A percentile compares a stretch with the other conserved stretches of the same genome.
These are phyloP conservation scores for Stramenopiles sp. DNA, from an alignment of 352 stramenopile species.

Conservation along the genomic window DNA sequence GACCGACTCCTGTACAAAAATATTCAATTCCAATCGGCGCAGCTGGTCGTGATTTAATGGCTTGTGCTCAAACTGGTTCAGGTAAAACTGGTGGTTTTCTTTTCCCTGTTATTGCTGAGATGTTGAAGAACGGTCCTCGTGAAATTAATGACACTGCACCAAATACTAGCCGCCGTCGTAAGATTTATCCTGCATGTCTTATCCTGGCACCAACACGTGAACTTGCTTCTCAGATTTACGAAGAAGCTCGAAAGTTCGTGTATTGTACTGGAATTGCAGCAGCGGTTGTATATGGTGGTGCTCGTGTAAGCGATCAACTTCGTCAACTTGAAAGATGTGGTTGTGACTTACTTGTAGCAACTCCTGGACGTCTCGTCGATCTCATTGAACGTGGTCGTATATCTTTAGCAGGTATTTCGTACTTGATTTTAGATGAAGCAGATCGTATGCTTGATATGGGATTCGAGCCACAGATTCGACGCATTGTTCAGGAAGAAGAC, in stretches of 20 bases:
- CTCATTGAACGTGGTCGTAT: slow-evolving; percentile 67
- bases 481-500: slow-evolving; percentile 87
- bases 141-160: too few species aligned
- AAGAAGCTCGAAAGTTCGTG: slow-evolving; percentile 71
- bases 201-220: slow-evolving; percentile 69
- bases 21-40: slow-evolving; percentile 86
- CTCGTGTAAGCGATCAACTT: slow-evolving; percentile 41
- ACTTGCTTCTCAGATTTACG: slow-evolving; percentile 68
- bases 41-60: slow-evolving; percentile 82
- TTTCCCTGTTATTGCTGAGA: slow-evolving; percentile 76
- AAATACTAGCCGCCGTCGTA: slow-evolving; percentile 13
- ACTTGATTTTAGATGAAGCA: slow-evolving; percentile 86
- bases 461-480: slow-evolving; percentile 90
- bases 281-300: slow-evolving; percentile 73
- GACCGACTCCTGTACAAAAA: slow-evolving; percentile 94
- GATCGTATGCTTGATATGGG: slow-evolving; percentile 99
- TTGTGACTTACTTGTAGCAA: slow-evolving; percentile 83
- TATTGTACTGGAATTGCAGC: slow-evolving; percentile 66
- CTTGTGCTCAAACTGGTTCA: slow-evolving; percentile 78
- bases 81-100: slow-evolving; percentile 81
- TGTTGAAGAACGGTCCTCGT: slow-evolving; percentile 41
- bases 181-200: slow-evolving; percentile 46
- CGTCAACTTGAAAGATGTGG: slow-evolving; percentile 35
- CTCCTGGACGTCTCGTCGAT: slow-evolving; percentile 77
- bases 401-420: slow-evolving; percentile 43